Base-by-base conservation (phyloP, 2,329 filamentous ascomycete species). In the Pochonia chlamydosporia region DNA sequence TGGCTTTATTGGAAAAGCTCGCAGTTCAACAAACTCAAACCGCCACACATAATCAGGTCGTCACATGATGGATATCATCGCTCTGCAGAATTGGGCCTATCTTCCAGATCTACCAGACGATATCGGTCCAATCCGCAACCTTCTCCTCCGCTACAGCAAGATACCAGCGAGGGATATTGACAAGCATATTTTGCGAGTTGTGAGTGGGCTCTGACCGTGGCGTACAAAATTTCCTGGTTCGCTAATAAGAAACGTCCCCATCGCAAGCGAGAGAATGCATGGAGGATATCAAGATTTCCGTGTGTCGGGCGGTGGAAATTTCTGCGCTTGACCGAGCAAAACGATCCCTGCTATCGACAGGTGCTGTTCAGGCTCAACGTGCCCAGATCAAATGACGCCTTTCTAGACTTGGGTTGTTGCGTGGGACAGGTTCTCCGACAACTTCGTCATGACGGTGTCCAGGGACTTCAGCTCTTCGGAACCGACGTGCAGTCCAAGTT, bases 221-320 rank as follows among this genome's bases (percentile, higher is more conserved):
- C 43, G n/a, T 28, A 11, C 47, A 36, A 21, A 43, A 9, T 24
- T 5, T 39, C 13, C 8, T 26, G 3, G 45, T 25, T 26, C 18
- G 18, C 37, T 51, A 5, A 41, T 9, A 11, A 39, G 16, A 37
- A 28, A 23, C 14, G 20, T 26, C 26, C 14, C 46, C 18, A 18
- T 39, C 7, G 40, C 43, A 44, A 76, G 73, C 66, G 73, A 51
- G 69, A 74, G 48, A 61, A 66, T 36, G 66, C 73, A 6, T 76
- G 73, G 74, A 63, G 63, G 24, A 56, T 70, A 40, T 69, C 69
- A 36, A 66, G 66, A 7, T 67, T 68, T 49, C 69, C 72, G 23
- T 74, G 65, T 53, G 66, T 76, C 45, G 73, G 73, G n/a, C 66
- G 71, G 40, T 75, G 73, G 69, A 73, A 70, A 40, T 76, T 76